phyloP scores from a whole-genome alignment of 129 eudicot genomes.

The sunflower (Helianthus annuus) region DNA sequence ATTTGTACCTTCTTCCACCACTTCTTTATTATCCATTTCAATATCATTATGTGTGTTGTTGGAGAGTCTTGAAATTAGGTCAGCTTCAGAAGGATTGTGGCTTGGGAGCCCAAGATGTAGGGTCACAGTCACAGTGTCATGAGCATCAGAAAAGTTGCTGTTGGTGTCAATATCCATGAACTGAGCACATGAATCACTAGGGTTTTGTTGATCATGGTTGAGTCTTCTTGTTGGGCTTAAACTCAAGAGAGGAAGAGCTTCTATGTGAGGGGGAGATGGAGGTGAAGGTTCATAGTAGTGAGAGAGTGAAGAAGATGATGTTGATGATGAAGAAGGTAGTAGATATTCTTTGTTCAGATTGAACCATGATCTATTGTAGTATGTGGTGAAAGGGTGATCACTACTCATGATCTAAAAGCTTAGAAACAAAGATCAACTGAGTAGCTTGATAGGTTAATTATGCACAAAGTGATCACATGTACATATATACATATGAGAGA shows the following conservation, averaged over 20 bases:
- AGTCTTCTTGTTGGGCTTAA: constrained; percentile 52
- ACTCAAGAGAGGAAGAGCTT: constrained; percentile 81
- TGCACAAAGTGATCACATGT: constrained; percentile 12
- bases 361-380: constrained; percentile 49
- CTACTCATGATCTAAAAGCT: constrained; percentile 40
- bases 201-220: constrained; percentile 30
- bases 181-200: constrained; percentile 13
- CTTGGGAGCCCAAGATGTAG: constrained; percentile 69
- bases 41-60: constrained; percentile 22
- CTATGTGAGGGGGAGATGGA: constrained; percentile 81
- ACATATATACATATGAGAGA: constrained; percentile 3
- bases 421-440: constrained; percentile 25
- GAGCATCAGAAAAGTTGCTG: constrained; percentile 31
- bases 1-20: constrained; percentile 31
- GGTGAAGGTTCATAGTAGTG: constrained; percentile 43
- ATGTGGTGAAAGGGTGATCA: constrained; percentile 54
- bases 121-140: constrained; percentile 39
- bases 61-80: constrained; percentile 42
- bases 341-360: constrained; percentile 30
- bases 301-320: constrained; percentile 17
- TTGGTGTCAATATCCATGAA: constrained; percentile 57
- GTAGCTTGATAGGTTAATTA: constrained; percentile 30
- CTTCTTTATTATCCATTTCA: constrained; percentile 18
- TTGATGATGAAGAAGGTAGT: constrained; percentile 13
- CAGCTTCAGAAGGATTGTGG: constrained; percentile 42